A percentile compares a stretch with the other conserved stretches of the same genome.
These are phyloP conservation scores for Huntiella savannae DNA, from an alignment of 2,329 filamentous ascomycete species.

Conservation along the genomic window DNA sequence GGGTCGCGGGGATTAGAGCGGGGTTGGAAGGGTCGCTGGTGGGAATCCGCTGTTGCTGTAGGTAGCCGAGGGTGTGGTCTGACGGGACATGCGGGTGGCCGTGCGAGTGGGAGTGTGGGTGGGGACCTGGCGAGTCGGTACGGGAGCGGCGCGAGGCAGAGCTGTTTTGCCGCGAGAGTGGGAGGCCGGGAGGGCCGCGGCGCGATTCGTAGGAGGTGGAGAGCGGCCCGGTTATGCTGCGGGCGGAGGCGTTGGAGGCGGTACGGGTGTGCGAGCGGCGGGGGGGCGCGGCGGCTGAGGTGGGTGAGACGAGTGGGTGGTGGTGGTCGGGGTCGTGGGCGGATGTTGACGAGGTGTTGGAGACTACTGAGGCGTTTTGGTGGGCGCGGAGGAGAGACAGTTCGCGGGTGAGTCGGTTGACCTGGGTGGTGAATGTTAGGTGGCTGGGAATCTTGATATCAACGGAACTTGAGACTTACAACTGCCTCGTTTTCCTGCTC, in stretches of 20 bases:
- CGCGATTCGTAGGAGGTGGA: constrained; percentile 20
- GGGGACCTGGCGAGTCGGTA: constrained; percentile 26
- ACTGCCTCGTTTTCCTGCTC: constrained; percentile 94
- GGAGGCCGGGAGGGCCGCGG: constrained; percentile 22
- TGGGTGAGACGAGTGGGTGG: constrained; percentile 34
- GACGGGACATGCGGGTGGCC: constrained; percentile 1
- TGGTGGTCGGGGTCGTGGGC: constrained; percentile 32
- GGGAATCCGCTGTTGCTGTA: constrained; percentile 28
- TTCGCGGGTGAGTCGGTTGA: constrained; percentile 84
- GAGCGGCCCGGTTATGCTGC: constrained; percentile 30
- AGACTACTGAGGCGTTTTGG: constrained; percentile 46
- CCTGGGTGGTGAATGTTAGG: constrained; percentile 26
- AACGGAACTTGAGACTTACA: constrained; percentile 29
- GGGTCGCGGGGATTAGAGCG: constrained; percentile 34
- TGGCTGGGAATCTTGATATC: not conserved
- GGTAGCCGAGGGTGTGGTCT: constrained; percentile 26
- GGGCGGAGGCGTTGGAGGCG: constrained; percentile 33
- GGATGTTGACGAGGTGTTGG: constrained; percentile 44
- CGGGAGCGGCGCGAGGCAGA: constrained; percentile 33
- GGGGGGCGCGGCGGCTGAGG: constrained; percentile 17
- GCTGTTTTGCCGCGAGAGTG: constrained; percentile 36
- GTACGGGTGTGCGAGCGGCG: constrained; percentile 37
- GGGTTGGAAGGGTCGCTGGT: constrained; percentile 26
- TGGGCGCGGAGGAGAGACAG: constrained; percentile 61
- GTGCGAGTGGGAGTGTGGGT: not conserved